Base-by-base conservation (phyloP, 2,329 filamentous ascomycete species). In the Sporothrix pallida region DNA sequence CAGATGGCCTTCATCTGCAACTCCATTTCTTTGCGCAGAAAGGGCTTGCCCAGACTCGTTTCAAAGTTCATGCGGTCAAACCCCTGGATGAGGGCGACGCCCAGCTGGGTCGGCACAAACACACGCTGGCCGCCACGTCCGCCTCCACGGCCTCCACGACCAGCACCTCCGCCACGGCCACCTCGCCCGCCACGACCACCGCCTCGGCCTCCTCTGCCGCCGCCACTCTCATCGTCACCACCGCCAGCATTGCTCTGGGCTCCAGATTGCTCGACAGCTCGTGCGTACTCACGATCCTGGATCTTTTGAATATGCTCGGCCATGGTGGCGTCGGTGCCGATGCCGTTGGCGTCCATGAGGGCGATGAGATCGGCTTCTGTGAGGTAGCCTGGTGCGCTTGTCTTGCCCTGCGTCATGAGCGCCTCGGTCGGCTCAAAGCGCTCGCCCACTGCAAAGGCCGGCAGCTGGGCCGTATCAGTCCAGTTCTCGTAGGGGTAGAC, bases 291-390 rank as follows among this genome's bases (percentile, higher is more conserved):
- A 74, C 96, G 87, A 74, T 95, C 90, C 81, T 98, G 94, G 78
- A 99, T 97, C 82, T 95, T 99, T 74, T 93, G 90, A 79, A 99
- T 99, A 80, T 99, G 96, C 79, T 99, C 96, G 0, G 96, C 96
- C 96, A 99, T 99, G 0, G 96, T 99, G 7, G 96, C 96, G 83
- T 99, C 96, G 10, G 96, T 99, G 13, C 96, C 96, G 76, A 99
- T 99, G 1, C 96, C 96, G 80, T 99, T 99, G 62, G 94, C 95
- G 83, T 99, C 96, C 96, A 99, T 99, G 12, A 99, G 87, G 2
- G 92, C 92, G 80, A 99, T 97, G 37, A 99, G 86, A 80, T 99
- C 96, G 0, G 96, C 95, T 80, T 99, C 96, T 0, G 96, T 98
- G 44, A 99, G 86, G 80, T 97, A 98, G 26, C 87, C 89, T 0